These are phyloP conservation scores for Moniliophthora roreri DNA, from an alignment of 1,284 basidiomycete genomes.

Conservation along the genomic window DNA sequence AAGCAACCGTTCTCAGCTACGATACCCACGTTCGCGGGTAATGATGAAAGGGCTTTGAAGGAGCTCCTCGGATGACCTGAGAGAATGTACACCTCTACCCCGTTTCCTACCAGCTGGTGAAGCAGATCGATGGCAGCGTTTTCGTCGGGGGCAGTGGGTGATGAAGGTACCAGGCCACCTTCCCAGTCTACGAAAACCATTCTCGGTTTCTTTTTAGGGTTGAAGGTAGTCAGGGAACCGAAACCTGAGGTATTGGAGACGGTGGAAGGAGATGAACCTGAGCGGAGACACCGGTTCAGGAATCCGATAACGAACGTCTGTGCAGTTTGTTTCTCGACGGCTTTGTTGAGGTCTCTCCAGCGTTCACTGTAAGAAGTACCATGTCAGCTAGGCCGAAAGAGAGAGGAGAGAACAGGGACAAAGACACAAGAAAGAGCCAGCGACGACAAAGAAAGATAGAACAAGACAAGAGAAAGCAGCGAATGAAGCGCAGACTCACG, in stretches of 20 bases:
- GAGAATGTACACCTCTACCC: conserved; percentile 82
- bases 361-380: conserved; percentile 29
- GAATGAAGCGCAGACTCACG: too few relatives aligned
- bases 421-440: too few relatives aligned
- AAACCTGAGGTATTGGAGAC: background rate
- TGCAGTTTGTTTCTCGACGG: conserved; percentile 86
- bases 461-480: too few relatives aligned
- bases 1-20: conserved; percentile 89
- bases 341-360: conserved; percentile 86
- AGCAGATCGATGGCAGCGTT: conserved; percentile 56
- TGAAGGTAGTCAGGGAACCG: conserved; percentile 45
- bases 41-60: conserved; percentile 57
- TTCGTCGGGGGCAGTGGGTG: conserved; percentile 28
- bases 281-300: conserved; percentile 70
- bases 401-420: too few relatives aligned
- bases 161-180: conserved; percentile 50
- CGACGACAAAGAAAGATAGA: too few relatives aligned
- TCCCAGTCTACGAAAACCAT: conserved; percentile 81
- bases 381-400: too few relatives aligned
- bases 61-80: conserved; percentile 71
- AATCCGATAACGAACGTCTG: conserved; percentile 84
- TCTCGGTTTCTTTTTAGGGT: conserved; percentile 58
- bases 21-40: conserved; percentile 69
- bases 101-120: conserved; percentile 62
- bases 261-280: conserved; percentile 37